A percentile compares a stretch with the other conserved stretches of the same genome.
Evolutionary conservation across 352 stramenopile species (phyloP).

Genomic region (Phytophthora niederhauseri): DNA sequence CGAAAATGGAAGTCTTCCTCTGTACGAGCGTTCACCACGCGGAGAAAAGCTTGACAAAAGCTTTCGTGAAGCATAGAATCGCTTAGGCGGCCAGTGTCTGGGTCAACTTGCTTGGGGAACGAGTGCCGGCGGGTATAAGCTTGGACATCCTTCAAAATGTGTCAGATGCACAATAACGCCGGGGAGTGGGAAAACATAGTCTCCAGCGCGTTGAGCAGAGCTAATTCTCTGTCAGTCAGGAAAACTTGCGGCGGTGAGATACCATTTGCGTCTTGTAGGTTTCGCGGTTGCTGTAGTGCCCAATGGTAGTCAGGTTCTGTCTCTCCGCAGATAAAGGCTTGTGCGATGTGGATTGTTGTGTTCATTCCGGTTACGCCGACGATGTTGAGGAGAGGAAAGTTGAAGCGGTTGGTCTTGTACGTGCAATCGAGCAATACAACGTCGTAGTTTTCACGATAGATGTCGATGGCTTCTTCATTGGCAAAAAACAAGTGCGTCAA

Average conservation of each 20-base stretch:
- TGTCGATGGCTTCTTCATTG: no score
- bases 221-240: not conserved
- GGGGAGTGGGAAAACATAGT: not conserved
- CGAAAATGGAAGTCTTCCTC: not conserved
- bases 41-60: not conserved
- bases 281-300: not conserved
- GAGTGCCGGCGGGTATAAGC: not conserved
- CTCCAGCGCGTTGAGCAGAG: not conserved
- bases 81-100: not conserved
- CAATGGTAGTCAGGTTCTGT: not conserved
- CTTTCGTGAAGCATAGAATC: not conserved
- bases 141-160: not conserved
- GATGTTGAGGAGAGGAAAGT: not conserved
- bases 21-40: no score
- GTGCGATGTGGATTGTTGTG: not conserved
- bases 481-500: no score
- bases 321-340: not conserved
- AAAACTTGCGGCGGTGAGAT: not conserved
- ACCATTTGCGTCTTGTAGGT: not conserved
- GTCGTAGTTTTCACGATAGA: not conserved
- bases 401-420: not conserved
- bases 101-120: not conserved
- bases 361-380: not conserved
- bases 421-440: not conserved
- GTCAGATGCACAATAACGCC: not conserved